Conservation (phyloP, 257 asterid genomes). For the Solanum peruvianum region DNA sequence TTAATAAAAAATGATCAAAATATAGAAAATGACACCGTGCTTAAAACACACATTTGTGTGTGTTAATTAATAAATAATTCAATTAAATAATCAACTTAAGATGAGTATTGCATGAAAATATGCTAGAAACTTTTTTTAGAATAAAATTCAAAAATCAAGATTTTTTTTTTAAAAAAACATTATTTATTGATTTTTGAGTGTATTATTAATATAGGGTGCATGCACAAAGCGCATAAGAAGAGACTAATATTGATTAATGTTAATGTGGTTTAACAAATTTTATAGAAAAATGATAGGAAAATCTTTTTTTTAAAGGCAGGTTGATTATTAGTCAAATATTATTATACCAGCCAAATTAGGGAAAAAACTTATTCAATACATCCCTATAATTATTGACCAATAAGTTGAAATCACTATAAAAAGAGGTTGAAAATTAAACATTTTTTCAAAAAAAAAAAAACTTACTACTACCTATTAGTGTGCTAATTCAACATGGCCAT, state of each 20-base stretch:
- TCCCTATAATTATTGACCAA: not conserved
- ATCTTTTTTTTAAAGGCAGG: not conserved
- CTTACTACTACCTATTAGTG: not conserved
- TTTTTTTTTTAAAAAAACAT: no score
- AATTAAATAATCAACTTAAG: not conserved
- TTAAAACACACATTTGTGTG: not conserved
- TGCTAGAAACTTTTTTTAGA: not conserved
- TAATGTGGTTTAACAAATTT: not conserved
- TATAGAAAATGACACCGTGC: not conserved
- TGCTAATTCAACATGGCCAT: not conserved
- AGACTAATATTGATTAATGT: not conserved
- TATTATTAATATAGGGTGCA: not conserved
- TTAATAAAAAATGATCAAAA: not conserved
- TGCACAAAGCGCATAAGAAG: not conserved
- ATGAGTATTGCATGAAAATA: not conserved
- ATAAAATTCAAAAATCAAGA: not conserved
- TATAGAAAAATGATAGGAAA: not conserved
- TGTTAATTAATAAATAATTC: not conserved
- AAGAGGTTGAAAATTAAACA: not conserved
- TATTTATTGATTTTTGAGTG: not conserved
- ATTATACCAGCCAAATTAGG: not conserved
- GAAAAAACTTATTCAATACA: not conserved
- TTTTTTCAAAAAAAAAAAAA: not conserved
- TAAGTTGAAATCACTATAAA: not conserved
- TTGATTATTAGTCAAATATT: not conserved